Base-by-base conservation (phyloP, 345 rosid species). In the Euphorbia pulcherrima region DNA sequence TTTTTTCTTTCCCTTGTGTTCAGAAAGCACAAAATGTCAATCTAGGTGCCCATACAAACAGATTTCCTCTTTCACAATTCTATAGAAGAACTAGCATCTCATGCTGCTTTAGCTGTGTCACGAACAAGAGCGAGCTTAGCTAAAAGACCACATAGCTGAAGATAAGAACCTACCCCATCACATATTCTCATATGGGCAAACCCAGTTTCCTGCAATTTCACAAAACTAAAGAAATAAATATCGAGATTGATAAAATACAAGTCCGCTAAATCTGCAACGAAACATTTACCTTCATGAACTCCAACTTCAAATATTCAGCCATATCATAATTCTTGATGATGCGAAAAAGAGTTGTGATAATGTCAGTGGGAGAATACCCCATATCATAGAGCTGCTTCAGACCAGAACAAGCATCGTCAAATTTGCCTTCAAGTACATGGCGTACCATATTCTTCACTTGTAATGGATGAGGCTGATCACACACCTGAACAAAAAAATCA, bases 401-500 rank as follows among this genome's bases (percentile, higher is more conserved):
- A 67, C 92, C 96, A 48, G 83, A 79, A 72, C 97, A 94, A 72
- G 99, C 95, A 67, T 84, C 87, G 51, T 94, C 97, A 46, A 85
- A 89, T 80, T 88, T 91, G 37, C 97, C 96, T 68, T 92, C 92
- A 61, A 94, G 79, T 65, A 91, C 88, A 53, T 91, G 78, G 14
- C 85, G 86, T 28, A 91, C 88, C 83, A 91, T 88, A 75, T 94
- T 91, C 83, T 89, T 94, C 72, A 89, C 92, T 57, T 91, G 97
- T 80, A 91, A 76, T 3, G 99, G 99, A 69, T 94, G 99, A 75
- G 99, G 99, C 76, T 94, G 97, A 73, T 94, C 97, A 65, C 99
- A 91, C 17, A 94, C 99, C 99, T 94, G 72, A 44, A 33, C 3
- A 67, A 67, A 69, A 8, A 14, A 62, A 62, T 13, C 26, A 51